Base-by-base conservation (phyloP, 2,329 filamentous ascomycete species). In the Biscogniauxia sp. region DNA sequence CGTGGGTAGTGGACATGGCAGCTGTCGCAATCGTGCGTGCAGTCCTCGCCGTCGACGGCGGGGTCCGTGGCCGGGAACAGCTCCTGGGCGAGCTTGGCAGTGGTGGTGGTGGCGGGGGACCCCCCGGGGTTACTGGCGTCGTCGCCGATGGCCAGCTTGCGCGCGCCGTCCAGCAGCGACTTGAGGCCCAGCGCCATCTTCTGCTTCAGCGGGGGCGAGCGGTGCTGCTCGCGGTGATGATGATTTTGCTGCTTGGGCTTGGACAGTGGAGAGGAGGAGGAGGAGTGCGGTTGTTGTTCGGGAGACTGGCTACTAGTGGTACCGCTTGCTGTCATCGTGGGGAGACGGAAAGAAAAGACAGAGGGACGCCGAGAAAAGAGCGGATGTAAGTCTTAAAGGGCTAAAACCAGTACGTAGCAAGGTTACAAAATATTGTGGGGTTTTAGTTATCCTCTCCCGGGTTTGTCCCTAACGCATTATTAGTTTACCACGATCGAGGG, bases 11-110 rank as follows among this genome's bases (percentile, higher is more conserved):
- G 84, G 66, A 94, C 82, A 15, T 87, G 85, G 80, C 95, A 98
- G 65, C 81, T 87, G 23, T 87, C 85, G 79, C 94, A 99, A 77
- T 98, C 94, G 74, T 87, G 92, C 58, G 91, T 80, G 74, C 95
- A 98, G 66, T 93, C 93, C 50, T 96, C 91, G 64, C 93, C 94
- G 76, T 97, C 94, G 51, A 91, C 78, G 3, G 83, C 81, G n/a
- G 90, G 86, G 70, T 90, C 83, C 45, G 92, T 92, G 68, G 84
- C 86, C 56, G 87, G 80, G 75, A 98, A 98, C 9, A 98, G 81
- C 51, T 77, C 72, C 53, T 73, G 7, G 7, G 28, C 68, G 37
- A 76, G 65, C 13, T 74, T 58, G 9, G 77, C 69, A 54, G 69
- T 64, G 45, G 68, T 59, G 11, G 59, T 62, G 37, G 58, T 63